Evolutionary conservation across 495 filamentous ascomycete species (phyloP).

Genomic region (Bathelium albidoporum): DNA sequence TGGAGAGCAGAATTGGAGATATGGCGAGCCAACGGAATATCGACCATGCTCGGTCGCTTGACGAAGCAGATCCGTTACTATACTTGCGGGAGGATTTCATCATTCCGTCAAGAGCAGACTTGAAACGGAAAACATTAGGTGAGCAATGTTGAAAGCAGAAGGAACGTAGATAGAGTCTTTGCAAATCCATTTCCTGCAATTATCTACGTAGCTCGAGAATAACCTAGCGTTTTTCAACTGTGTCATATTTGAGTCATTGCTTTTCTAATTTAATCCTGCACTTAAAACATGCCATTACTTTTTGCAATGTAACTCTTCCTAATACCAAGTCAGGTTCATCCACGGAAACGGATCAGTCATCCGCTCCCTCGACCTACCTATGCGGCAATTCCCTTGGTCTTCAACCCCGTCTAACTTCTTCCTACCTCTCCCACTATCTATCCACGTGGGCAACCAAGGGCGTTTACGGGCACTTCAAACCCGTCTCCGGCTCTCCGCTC

Average conservation of each 20-base stretch:
- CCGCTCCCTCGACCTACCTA: slow-evolving; percentile 61
- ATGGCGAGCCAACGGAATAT: neutral
- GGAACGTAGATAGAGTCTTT: neutral
- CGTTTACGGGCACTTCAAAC: slow-evolving; percentile 86
- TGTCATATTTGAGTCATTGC: neutral
- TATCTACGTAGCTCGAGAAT: neutral
- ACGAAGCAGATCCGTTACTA: slow-evolving; percentile 57
- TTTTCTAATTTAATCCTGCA: neutral
- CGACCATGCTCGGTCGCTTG: slow-evolving; percentile 55
- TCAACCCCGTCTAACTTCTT: slow-evolving; percentile 63
- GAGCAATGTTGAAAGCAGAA: slow-evolving; percentile 3
- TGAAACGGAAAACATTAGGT: slow-evolving; percentile 47
- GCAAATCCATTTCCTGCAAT: neutral
- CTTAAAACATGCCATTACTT: neutral
- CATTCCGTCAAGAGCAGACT: slow-evolving; percentile 68
- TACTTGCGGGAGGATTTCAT: slow-evolving; percentile 67
- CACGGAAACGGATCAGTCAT: neutral
- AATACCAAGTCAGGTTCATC: neutral
- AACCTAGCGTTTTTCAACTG: no score
- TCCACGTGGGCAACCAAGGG: slow-evolving; percentile 83
- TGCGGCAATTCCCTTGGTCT: slow-evolving; percentile 95
- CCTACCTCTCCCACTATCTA: slow-evolving; percentile 68
- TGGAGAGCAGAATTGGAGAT: neutral
- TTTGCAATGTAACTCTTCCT: neutral
- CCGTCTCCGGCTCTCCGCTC: slow-evolving; percentile 63